These are phyloP conservation scores for Zea luxurians DNA, from an alignment of 176 grass and related monocot genomes.

Conservation along the genomic window DNA sequence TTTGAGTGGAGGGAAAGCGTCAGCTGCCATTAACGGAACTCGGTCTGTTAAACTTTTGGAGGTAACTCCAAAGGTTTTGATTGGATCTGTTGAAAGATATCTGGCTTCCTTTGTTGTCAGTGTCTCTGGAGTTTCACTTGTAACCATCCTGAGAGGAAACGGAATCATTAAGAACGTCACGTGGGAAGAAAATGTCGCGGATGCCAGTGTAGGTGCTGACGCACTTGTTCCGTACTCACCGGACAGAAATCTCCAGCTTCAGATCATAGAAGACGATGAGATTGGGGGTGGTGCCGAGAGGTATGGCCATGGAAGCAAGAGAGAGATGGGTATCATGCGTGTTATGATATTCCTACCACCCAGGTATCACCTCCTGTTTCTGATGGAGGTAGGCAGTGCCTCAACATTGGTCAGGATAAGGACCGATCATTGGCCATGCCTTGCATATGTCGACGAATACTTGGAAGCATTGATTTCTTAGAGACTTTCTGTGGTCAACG, in stretches of 20 bases:
- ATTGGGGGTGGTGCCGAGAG: slow-evolving; percentile 33
- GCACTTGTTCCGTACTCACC: slow-evolving; percentile 75
- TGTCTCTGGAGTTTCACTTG: slow-evolving; percentile 59
- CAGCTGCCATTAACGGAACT: slow-evolving; percentile 68
- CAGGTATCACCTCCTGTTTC: slow-evolving; percentile 90
- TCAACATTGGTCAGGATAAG: slow-evolving; percentile 86
- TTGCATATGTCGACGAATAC: slow-evolving; percentile 94
- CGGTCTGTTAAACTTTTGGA: slow-evolving; percentile 91
- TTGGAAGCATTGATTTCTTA: slow-evolving; percentile 82
- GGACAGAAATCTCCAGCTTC: slow-evolving; percentile 52
- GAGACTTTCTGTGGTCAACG: slow-evolving; percentile 27
- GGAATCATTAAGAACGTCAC: slow-evolving; percentile 65
- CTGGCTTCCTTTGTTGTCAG: slow-evolving; percentile 71
- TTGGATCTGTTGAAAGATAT: slow-evolving; percentile 72
- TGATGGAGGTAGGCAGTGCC: slow-evolving; percentile 77
- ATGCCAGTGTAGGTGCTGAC: slow-evolving; percentile 46
- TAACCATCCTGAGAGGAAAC: slow-evolving; percentile 63
- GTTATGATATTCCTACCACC: slow-evolving; percentile 92
- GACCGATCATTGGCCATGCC: slow-evolving; percentile 96
- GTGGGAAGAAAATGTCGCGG: slow-evolving; percentile 65
- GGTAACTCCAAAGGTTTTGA: slow-evolving; percentile 65
- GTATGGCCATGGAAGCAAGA: slow-evolving; percentile 48
- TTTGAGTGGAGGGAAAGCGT: slow-evolving; percentile 73
- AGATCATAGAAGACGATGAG: slow-evolving; percentile 44
- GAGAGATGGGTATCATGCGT: slow-evolving; percentile 59